These are phyloP conservation scores for Botrytis paeoniae DNA, from an alignment of 2,329 filamentous ascomycete species.

Conservation along the genomic window DNA sequence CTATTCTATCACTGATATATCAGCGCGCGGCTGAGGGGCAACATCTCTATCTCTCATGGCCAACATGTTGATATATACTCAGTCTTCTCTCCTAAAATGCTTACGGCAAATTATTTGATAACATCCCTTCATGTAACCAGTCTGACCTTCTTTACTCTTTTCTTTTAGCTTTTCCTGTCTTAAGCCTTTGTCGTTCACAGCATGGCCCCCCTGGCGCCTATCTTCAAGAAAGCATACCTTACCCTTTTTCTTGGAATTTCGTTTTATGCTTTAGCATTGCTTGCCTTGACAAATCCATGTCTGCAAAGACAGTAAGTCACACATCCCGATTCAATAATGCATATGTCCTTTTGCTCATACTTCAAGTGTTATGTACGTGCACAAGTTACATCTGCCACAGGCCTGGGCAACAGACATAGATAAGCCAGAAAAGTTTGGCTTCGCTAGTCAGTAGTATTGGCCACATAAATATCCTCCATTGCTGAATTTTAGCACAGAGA, in stretches of 20 bases:
- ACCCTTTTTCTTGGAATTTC: constrained; percentile 57
- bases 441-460: constrained; percentile 60
- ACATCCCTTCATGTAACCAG: background rate
- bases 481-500: constrained; percentile 50
- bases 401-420: constrained; percentile 70
- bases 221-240: constrained; percentile 48
- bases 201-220: constrained; percentile 40
- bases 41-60: background rate
- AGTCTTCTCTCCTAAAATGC: background rate
- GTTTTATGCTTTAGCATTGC: constrained; percentile 65
- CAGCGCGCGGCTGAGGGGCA: background rate
- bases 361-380: constrained; percentile 69
- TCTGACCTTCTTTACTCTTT: background rate
- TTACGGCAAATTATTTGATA: background rate
- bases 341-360: constrained; percentile 8
- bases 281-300: constrained; percentile 62
- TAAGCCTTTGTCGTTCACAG: background rate
- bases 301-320: constrained; percentile 74
- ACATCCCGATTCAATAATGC: background rate
- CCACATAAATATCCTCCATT: background rate
- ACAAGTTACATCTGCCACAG: constrained; percentile 64
- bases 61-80: background rate
- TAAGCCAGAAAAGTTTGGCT: constrained; percentile 78
- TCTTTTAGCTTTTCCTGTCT: constrained; percentile 9
- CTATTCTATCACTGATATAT: background rate